Evolutionary conservation across 352 stramenopile genomes (phyloP).

Genomic region (Aphanomyces stellatus): DNA sequence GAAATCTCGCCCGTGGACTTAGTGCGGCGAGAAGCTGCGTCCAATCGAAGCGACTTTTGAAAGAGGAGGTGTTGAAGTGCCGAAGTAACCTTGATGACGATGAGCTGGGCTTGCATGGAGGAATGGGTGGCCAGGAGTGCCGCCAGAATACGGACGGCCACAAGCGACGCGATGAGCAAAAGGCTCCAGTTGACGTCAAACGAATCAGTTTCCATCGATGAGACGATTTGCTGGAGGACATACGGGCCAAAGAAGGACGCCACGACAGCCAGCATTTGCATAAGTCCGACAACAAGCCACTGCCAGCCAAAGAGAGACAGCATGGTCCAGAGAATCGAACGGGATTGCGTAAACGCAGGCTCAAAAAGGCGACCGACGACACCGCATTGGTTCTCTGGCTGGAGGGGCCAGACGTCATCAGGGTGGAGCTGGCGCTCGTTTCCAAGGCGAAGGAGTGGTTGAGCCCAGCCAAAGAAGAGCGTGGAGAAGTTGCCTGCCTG

Average conservation of each 20-base stretch:
- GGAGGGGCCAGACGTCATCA: slow-evolving; percentile 42
- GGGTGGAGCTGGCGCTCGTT: slow-evolving; percentile 20
- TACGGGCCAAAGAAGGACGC: not conserved
- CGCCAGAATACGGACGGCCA: not conserved
- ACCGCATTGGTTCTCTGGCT: slow-evolving; percentile 31
- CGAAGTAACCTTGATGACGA: slow-evolving; percentile 1
- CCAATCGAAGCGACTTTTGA: slow-evolving; percentile 9
- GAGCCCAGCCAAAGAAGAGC: slow-evolving; percentile 31
- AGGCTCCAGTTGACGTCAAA: not conserved
- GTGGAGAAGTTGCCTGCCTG: slow-evolving; percentile 21
- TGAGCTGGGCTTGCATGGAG: not conserved
- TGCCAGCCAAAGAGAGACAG: not conserved
- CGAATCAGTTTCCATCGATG: not conserved
- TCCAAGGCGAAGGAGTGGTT: slow-evolving; percentile 28
- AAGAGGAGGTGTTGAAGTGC: slow-evolving; percentile 13
- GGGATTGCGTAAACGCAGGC: not conserved
- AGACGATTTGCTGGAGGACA: not conserved
- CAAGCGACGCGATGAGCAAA: not conserved
- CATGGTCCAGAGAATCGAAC: not conserved
- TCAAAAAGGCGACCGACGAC: not conserved
- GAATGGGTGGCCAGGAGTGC: not conserved
- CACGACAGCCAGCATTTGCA: not conserved
- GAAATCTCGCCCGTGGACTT: slow-evolving; percentile 6
- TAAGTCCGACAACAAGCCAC: not conserved
- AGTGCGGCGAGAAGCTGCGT: not conserved